Evolutionary conservation across 345 rosid genomes (phyloP), one percentile per base, ranked within the genome.

Genomic region (Sapria himalayana): DNA sequence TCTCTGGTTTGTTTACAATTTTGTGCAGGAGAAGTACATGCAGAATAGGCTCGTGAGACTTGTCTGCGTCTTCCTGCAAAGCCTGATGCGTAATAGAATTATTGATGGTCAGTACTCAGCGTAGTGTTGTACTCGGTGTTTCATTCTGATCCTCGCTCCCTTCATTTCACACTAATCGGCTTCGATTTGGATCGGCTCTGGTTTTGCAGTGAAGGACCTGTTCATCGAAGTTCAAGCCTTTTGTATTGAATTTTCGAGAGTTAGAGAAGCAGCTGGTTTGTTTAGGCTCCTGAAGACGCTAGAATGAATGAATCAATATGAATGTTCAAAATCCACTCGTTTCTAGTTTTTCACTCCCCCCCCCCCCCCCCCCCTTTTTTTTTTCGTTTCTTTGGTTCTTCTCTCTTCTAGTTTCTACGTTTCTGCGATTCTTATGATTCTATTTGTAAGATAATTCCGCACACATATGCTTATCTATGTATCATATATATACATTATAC

Each of bases 21-120:
- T 71, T 70, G 47, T 40, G 32, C 85, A 91, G 92, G 95, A 91
- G 51, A 91, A 77, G 58, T 84, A 84, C 72, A 80, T 91, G 95
- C 95, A 91, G 74, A 91, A 77, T 68, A 75, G 99, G 64, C 95
- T 91, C 31, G 99, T 84, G 22, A 71, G 99, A 46, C 99, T 91
- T 50, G 95, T 91, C 25, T 91, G 99, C 48, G 95, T 80, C 44
- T 91, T 91, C 86, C 65, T 91, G 41, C 95, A 91, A 65, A 72
- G 92, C 59, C 60, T 84, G 57, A 91, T 91, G 51, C 78, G 92
- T 15, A 91, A 91, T 50, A 77, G 75, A 49, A 78, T 67, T 45
- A 80, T 91, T 37, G 86, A 91, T 49, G 95, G 92, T 84, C 29
- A 46, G 71, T 47, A 25, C 31, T 22, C n/a, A n/a, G n/a, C n/a